Percentiles rank a stretch among this genome's conserved stretches.
Conservation (phyloP, 1,284 basidiomycete genomes). For the Leccinum fuscescens region DNA sequence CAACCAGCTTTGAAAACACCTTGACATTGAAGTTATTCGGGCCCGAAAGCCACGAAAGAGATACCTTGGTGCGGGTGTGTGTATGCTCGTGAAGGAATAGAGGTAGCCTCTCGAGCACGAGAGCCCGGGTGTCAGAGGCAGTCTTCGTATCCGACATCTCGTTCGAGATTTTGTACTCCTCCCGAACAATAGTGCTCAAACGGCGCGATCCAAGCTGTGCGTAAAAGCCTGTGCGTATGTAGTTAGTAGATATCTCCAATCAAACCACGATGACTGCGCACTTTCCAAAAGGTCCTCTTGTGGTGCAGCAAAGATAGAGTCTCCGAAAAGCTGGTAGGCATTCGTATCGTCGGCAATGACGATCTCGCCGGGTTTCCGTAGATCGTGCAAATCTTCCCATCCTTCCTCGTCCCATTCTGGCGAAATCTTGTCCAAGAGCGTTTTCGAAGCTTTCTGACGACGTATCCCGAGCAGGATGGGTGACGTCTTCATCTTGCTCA, state of each 20-base stretch:
- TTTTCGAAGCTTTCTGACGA: conserved; percentile 39
- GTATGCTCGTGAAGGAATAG: conserved; percentile 91
- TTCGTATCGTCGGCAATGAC: conserved; percentile 82
- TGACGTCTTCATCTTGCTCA: conserved; percentile 65
- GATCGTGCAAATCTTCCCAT: conserved; percentile 64
- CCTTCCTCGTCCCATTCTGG: conserved; percentile 59
- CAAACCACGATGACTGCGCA: conserved; percentile 27
- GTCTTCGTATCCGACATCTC: conserved; percentile 51
- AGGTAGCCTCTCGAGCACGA: conserved; percentile 86
- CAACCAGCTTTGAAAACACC: conserved; percentile 58
- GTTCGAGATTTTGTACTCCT: conserved; percentile 64
- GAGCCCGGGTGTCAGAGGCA: conserved; percentile 50
- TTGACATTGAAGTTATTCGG: conserved; percentile 73
- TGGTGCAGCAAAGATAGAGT: conserved; percentile 77
- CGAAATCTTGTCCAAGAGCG: conserved; percentile 39
- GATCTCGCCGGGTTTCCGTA: conserved; percentile 61
- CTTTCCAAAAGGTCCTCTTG: conserved; percentile 87
- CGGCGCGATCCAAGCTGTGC: conserved; percentile 62
- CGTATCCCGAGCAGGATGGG: conserved; percentile 72
- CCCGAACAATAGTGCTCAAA: conserved; percentile 71
- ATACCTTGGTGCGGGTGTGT: conserved; percentile 66
- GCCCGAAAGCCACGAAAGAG: conserved; percentile 73
- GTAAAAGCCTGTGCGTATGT: conserved; percentile 56
- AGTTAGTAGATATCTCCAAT: neutral
- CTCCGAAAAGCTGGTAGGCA: conserved; percentile 74